Base-by-base conservation (phyloP, 805 yeast species). In the Sungouiozyma intestinalis region DNA sequence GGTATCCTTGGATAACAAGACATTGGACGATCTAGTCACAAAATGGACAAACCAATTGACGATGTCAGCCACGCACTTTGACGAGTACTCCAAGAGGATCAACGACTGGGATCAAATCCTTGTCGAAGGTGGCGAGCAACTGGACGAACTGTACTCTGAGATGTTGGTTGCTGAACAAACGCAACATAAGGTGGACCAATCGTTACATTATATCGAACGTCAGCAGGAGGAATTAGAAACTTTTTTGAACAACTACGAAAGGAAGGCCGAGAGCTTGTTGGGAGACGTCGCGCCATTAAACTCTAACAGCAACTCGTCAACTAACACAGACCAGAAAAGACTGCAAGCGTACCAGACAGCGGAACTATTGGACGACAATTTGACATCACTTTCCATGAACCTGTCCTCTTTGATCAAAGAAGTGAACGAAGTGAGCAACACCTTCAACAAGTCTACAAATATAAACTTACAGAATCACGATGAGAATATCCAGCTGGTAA, bases 191-290 rank as follows among this genome's bases (percentile, higher is more conserved):
- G 81, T 92, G 38, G 97, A 92, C 51, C 96, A 87, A 60, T 81
- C 87, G 33, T 68, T 92, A 43, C 68, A 79, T 34, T 90, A 87
- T 55, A 82, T 92, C 40, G 92, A 83, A 55, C 81, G 81, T 51
- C 97, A 92, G 60, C 98, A 92, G 58, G 85, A 84, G 45, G 97
- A 90, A 54, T 67, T 92, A 39, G 98, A 90, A 45, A 69, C 74
- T 14, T 72, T 90, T 52, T 72, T 92, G 48, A 82, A 82, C 49
- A 81, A 81, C 47, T 88, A 88, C 55, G 97, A 92, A 42, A 51
- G 45, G 40, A 66, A 63, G 46, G 63, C 68, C 0, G 68, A 64
- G 37, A 50, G 59, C 3, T 45, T 64, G 17, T 48, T 66, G 14
- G 54, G 66, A 3, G 70, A 65, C 40, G 64, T 65, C 5, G 46